phyloP scores from a whole-genome alignment of 192 early-diverging fungal species.

The Entomortierella beljakovae region DNA sequence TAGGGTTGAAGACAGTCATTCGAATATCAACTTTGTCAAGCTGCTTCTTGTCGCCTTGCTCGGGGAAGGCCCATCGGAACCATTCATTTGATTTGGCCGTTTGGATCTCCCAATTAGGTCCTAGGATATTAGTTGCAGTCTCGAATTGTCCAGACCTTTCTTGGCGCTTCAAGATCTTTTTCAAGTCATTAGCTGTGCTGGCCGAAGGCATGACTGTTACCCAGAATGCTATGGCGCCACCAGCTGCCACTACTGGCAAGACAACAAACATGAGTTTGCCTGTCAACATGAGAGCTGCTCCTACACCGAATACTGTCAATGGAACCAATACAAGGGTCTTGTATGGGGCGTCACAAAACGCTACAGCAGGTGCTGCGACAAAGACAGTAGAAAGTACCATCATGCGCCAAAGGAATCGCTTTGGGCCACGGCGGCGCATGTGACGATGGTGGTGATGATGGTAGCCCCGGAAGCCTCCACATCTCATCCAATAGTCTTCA shows the following conservation, averaged over 20 bases:
- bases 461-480: slow-evolving; percentile 11
- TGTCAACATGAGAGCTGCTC: slow-evolving; percentile 20
- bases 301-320: slow-evolving; percentile 19
- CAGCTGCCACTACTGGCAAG: slow-evolving; percentile 15
- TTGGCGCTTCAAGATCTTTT: slow-evolving; percentile 28
- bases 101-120: slow-evolving; percentile 29
- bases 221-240: slow-evolving; percentile 25
- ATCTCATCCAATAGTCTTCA: slow-evolving; percentile 10
- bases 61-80: slow-evolving; percentile 40
- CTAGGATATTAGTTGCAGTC: slow-evolving; percentile 16
- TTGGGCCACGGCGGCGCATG: slow-evolving; percentile 6
- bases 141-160: slow-evolving; percentile 4
- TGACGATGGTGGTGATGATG: slow-evolving; percentile 18
- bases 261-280: slow-evolving; percentile 15
- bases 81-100: slow-evolving; percentile 26
- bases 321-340: slow-evolving; percentile 15
- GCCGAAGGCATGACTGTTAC: slow-evolving; percentile 14
- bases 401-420: slow-evolving; percentile 31
- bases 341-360: slow-evolving; percentile 17
- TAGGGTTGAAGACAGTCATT: slow-evolving; percentile 36
- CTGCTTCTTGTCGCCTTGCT: slow-evolving; percentile 1
- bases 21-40: slow-evolving; percentile 32
- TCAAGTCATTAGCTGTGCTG: slow-evolving; percentile 19
- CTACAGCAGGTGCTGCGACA: slow-evolving; percentile 28
- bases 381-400: slow-evolving; percentile 24